Evolutionary conservation across 2,329 filamentous ascomycete genomes (phyloP), one percentile per base, ranked within the genome.

Genomic region (Ascochyta fabae): DNA sequence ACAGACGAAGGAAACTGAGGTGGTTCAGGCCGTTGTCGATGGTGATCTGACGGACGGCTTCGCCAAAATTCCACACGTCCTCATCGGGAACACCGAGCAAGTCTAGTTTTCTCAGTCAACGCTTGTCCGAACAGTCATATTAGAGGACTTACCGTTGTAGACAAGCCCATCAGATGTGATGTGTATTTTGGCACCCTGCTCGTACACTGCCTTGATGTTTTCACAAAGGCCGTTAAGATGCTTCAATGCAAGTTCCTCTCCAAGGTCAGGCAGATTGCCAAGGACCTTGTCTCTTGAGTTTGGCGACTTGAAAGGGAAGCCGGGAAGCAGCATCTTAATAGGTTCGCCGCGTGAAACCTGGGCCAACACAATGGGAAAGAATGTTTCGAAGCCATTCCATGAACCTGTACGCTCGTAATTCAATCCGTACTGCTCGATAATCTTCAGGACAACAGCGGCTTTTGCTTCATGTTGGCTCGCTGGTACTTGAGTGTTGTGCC

Each of bases 291-390:
- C 75, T 1, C 67, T 66, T 0, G 75, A 77, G 58, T 87, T 87
- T 10, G 84, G 81, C 0, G 83, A 86, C 62, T 87, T 87, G 77
- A 85, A 87, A 0, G 85, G 84, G 41, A 87, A 87, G 0, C 83
- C 84, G 0, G 85, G 85, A 0, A 87, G 77, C 13, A 72, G 58
- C 53, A 74, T 61, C 22, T 52, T 62, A 29, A 72, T 52, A 3
- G 69, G 59, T 38, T 68, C 59, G 6, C 52, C 48, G 9, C 56
- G 58, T 56, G 64, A 52, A 9, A 67, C 64, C 22, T 66, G 64
- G 6, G 56, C 60, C 26, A 51, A 41, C 3, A 68, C 62, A 23
- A 61, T 48, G 1, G 61, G 64, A 16, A 66, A 36, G 29, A 69
- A 69, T 3, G 61, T 67, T 12, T 60, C 55, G 13, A 69, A 65